A percentile compares a stretch with the other conserved stretches of the same genome.
These are phyloP conservation scores for Boletus rubroflammeus DNA, from an alignment of 768 basidiomycete genomes.

Conservation along the genomic window DNA sequence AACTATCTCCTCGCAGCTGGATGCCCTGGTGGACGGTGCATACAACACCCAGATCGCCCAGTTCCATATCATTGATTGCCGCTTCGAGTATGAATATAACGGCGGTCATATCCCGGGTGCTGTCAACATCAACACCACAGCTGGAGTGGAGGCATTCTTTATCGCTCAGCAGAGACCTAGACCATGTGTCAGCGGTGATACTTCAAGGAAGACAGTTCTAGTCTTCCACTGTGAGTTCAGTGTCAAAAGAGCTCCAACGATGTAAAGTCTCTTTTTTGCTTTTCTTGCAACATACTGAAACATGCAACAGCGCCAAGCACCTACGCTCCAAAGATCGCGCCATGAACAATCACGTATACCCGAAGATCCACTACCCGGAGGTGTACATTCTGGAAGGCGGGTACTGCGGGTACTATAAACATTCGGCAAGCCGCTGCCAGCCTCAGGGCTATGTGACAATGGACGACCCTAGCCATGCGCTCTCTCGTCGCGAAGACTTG, in stretches of 20 bases:
- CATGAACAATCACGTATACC: conserved; percentile 85
- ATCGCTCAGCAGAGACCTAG: conserved; percentile 60
- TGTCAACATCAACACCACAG: conserved; percentile 82
- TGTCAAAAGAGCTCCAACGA: conserved; percentile 91
- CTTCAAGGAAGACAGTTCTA: conserved; percentile 72
- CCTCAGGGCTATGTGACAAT: conserved; percentile 85
- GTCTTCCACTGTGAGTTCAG: conserved; percentile 99
- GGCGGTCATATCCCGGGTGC: conserved; percentile 94
- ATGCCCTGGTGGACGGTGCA: conserved; percentile 70
- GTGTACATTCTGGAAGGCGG: conserved; percentile 97
- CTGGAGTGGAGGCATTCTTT: conserved; percentile 76
- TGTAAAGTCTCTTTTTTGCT: conserved; percentile 50
- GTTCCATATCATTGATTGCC: conserved; percentile 89
- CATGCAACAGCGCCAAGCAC: conserved; percentile 74
- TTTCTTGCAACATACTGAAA: conserved; percentile 3
- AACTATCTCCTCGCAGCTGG: conserved; percentile 49
- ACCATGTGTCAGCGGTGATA: conserved; percentile 73
- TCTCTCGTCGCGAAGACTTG: conserved; percentile 78
- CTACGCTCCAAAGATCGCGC: conserved; percentile 87
- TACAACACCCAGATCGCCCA: conserved; percentile 62
- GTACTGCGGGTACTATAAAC: conserved; percentile 83
- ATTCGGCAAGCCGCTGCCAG: conserved; percentile 65
- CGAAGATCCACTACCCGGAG: conserved; percentile 92
- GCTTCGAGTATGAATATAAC: conserved; percentile 93
- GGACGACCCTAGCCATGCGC: conserved; percentile 87